Evolutionary conservation across 345 rosid genomes (phyloP).

Genomic region (Syzygium oleosum): DNA sequence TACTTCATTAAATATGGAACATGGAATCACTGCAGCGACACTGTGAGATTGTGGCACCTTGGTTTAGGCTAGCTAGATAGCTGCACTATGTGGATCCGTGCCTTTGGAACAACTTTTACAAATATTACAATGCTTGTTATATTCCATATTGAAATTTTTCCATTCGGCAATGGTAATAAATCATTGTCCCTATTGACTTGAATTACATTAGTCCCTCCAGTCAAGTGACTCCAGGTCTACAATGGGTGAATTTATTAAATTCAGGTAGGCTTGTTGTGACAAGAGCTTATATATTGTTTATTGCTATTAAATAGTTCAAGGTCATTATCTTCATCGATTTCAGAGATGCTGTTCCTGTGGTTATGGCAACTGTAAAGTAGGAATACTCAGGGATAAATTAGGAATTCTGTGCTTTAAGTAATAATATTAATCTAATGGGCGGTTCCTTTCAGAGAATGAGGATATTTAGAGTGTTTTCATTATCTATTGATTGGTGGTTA

Average conservation of each 20-base stretch:
- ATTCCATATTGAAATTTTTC: background rate
- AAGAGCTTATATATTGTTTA: background rate
- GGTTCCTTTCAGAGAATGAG: background rate
- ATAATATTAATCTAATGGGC: background rate
- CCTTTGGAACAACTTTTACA: background rate
- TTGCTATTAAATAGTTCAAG: background rate
- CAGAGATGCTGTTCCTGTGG: background rate
- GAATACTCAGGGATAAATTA: background rate
- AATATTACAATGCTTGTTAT: background rate
- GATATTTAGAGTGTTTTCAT: background rate
- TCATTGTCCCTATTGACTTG: background rate
- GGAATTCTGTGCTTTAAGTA: background rate
- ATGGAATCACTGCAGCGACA: background rate
- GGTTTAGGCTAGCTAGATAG: background rate
- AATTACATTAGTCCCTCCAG: background rate
- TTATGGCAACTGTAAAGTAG: background rate
- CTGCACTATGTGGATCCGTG: background rate
- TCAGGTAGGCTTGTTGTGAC: background rate
- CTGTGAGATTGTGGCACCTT: background rate
- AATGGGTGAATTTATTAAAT: background rate
- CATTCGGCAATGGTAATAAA: background rate
- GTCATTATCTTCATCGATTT: background rate
- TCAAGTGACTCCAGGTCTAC: background rate
- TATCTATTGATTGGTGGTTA: background rate
- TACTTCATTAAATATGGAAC: background rate